Percentiles rank a stretch among this genome's conserved stretches.
These are phyloP conservation scores for Microdochium bolleyi DNA, from an alignment of 2,329 filamentous ascomycete species.

Conservation along the genomic window DNA sequence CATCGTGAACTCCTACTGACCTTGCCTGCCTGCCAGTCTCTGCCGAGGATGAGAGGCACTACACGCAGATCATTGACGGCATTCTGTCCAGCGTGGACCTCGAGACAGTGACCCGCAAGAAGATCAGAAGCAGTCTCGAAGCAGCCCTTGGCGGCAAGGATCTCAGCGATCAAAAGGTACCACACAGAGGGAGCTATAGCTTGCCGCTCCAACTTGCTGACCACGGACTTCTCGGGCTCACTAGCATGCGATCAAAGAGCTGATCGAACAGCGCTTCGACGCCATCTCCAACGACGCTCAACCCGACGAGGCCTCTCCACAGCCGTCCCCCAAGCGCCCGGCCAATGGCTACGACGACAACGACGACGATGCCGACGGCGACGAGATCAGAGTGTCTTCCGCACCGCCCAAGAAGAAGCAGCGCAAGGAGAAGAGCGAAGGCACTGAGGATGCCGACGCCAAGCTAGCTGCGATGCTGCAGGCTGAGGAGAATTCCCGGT, in stretches of 20 bases:
- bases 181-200: neutral
- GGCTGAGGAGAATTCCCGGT: slow-evolving; percentile 77
- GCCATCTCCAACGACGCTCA: slow-evolving; percentile 47
- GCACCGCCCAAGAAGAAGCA: slow-evolving; percentile 57
- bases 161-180: slow-evolving; percentile 50
- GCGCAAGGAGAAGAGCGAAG: slow-evolving; percentile 49
- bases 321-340: slow-evolving; percentile 12
- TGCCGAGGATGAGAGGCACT: slow-evolving; percentile 39
- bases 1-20: neutral
- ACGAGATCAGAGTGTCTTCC: slow-evolving; percentile 39
- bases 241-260: slow-evolving; percentile 60
- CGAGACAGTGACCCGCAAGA: slow-evolving; percentile 56
- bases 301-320: slow-evolving; percentile 6
- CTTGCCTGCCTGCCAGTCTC: slow-evolving; percentile 29
- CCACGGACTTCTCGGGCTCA: neutral
- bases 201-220: neutral
- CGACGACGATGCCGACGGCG: slow-evolving; percentile 21
- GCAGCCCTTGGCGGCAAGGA: slow-evolving; percentile 46
- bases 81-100: slow-evolving; percentile 52
- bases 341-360: slow-evolving; percentile 19
- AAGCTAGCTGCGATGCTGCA: slow-evolving; percentile 81
- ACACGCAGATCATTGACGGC: slow-evolving; percentile 51
- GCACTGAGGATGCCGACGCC: slow-evolving; percentile 70
- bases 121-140: slow-evolving; percentile 50
- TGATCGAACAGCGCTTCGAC: slow-evolving; percentile 71